phyloP scores from a whole-genome alignment of 441 rosid species.

The Mallotus japonicus region DNA sequence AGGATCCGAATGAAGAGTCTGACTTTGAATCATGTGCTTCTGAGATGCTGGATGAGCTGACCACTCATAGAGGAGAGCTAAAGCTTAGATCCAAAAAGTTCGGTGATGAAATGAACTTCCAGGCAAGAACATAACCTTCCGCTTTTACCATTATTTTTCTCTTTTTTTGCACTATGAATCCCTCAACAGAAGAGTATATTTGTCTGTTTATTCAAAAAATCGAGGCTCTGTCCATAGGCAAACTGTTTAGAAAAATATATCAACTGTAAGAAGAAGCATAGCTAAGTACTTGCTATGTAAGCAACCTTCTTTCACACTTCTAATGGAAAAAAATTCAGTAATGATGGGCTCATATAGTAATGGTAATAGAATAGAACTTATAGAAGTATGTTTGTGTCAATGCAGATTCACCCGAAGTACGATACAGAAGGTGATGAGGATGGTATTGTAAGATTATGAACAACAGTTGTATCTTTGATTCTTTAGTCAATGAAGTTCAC shows the following conservation, averaged over 20 bases:
- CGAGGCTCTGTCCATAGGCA: no score
- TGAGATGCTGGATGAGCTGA: conserved; percentile 42
- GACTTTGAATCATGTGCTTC: conserved; percentile 24
- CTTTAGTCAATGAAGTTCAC: background rate
- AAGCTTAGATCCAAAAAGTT: conserved; percentile 36
- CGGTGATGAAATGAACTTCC: conserved; percentile 14
- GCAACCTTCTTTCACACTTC: no score
- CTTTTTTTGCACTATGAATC: no score
- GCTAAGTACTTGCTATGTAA: no score
- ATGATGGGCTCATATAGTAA: no score
- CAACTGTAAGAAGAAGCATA: no score
- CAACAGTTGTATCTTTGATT: background rate
- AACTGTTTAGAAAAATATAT: no score
- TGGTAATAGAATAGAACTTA: no score
- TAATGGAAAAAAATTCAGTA: no score
- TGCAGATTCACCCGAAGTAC: conserved; percentile 14
- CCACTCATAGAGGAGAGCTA: conserved; percentile 45
- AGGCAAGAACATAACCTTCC: conserved; percentile 20
- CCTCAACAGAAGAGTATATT: no score
- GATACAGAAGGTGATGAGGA: background rate
- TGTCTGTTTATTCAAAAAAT: no score
- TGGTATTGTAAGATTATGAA: background rate
- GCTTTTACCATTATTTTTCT: background rate
- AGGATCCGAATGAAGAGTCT: conserved; percentile 16
- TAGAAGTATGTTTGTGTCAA: background rate